A percentile compares a stretch with the other conserved stretches of the same genome.
phyloP scores from a whole-genome alignment of 2,329 filamentous ascomycete species.

The Fusarium stilboides region DNA sequence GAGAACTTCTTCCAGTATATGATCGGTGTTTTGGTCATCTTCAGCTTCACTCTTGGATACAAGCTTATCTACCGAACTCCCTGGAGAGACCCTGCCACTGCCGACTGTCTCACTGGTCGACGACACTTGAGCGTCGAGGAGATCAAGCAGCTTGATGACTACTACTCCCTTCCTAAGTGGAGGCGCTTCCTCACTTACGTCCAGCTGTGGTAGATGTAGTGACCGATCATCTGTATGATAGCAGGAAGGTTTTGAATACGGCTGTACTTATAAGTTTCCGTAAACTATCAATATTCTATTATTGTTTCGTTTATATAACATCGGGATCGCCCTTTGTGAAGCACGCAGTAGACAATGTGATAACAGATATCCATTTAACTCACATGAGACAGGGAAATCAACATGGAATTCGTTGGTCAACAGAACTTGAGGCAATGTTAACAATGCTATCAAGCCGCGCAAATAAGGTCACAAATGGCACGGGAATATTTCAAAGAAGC shows the following conservation, averaged over 20 bases:
- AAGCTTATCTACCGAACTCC: conserved; percentile 38
- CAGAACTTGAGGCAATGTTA: too few species aligned
- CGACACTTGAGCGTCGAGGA: conserved; percentile 30
- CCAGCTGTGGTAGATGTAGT: conserved; percentile 29
- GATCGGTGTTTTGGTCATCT: conserved; percentile 40
- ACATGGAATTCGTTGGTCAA: too few species aligned
- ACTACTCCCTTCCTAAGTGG: conserved; percentile 35
- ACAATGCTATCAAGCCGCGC: too few species aligned
- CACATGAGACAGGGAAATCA: too few species aligned
- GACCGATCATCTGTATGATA: not conserved
- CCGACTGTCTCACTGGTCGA: conserved; percentile 37
- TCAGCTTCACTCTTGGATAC: conserved; percentile 40
- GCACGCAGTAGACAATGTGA: too few species aligned
- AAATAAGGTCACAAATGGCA: too few species aligned
- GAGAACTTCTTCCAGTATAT: conserved; percentile 41
- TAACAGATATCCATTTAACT: too few species aligned
- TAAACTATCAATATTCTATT: not conserved
- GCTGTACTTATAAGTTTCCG: not conserved
- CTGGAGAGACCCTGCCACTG: conserved; percentile 39
- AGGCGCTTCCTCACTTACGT: conserved; percentile 44
- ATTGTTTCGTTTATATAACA: too few species aligned
- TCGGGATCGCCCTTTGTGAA: too few species aligned
- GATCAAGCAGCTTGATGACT: conserved; percentile 39
- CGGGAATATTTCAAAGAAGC: too few species aligned
- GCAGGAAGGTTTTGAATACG: not conserved